phyloP scores from a whole-genome alignment of 2,329 filamentous ascomycete species.

The Cadophora sp. region DNA sequence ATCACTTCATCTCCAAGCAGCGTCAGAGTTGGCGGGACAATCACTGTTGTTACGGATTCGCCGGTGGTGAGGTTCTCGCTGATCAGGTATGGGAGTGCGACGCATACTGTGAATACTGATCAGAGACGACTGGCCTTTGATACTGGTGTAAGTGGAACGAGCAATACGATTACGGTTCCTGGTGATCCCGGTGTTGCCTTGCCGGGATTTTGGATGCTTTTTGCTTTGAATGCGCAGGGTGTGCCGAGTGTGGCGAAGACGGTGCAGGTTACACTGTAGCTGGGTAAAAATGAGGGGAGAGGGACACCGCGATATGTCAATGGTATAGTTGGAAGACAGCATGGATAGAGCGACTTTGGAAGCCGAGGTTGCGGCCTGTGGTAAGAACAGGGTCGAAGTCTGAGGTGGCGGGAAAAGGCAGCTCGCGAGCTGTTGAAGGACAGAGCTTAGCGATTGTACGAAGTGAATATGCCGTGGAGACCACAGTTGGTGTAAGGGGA shows the following conservation, averaged over 20 bases:
- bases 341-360: no score
- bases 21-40: not conserved
- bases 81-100: conserved; percentile 56
- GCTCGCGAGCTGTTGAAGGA: no score
- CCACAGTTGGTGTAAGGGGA: no score
- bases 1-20: conserved; percentile 42
- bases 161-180: not conserved
- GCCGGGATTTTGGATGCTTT: conserved; percentile 17
- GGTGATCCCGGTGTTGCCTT: conserved; percentile 10
- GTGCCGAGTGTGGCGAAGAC: conserved; percentile 19
- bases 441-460: no score
- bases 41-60: not conserved
- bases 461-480: no score
- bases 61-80: conserved; percentile 17
- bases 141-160: not conserved
- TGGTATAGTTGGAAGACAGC: no score
- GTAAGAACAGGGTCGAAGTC: no score
- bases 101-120: conserved; percentile 64
- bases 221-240: conserved; percentile 3
- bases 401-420: no score
- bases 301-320: no score
- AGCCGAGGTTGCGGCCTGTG: no score
- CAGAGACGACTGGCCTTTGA: conserved; percentile 58
- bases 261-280: not conserved
- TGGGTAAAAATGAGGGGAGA: no score